Base-by-base conservation (phyloP, 768 basidiomycete species). In the Pleurotus tuoliensis region DNA sequence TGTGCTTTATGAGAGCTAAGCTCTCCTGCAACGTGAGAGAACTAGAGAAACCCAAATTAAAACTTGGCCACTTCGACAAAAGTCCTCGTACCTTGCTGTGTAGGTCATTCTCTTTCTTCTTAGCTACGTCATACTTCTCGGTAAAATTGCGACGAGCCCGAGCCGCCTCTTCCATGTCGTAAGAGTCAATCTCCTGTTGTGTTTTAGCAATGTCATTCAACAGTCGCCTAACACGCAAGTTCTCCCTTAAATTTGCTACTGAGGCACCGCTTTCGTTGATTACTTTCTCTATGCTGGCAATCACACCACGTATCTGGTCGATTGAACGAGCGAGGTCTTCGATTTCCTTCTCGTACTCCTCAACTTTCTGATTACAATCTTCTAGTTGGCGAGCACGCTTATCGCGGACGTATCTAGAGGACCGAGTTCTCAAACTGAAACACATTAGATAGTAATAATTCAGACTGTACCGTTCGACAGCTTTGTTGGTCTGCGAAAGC, bases 121-220 rank as follows among this genome's bases (percentile, higher is more conserved):
- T 87, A 63, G 86, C 87, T 2, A 77, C 71, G 25, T 77, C 76
- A 71, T 89, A 98, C 64, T 87, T 83, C 51, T 86, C 83, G 55
- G 95, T 84, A 69, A 96, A 99, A 56, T 86, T 89, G 56, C 88
- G 80, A 67, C 86, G 84, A 18, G 92, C 90, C 66, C 84, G 90
- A 16, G 87, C 88, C 16, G 93, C 92, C 59, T 84, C 86, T 61
- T 95, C 93, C 73, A 98, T 81, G 69, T 98, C 91, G 57, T 83
- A 79, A 5, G 76, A 72, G 46, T 86, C 85, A 55, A 97, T 88
- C 69, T 94, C 79, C 9, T 73, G 76, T 65, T 91, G 83, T 5
- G 86, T 84, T 1, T 76, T 75, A 25, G 73, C 75, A 25, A 97
- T 88, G 54, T 92, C 83, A 46, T 77, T 74, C 55, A 78, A 76